Percentiles rank a stretch among this genome's conserved stretches.
These are phyloP conservation scores for Aspergillus caelatus DNA, from an alignment of 2,329 filamentous ascomycete genomes.

Conservation along the genomic window DNA sequence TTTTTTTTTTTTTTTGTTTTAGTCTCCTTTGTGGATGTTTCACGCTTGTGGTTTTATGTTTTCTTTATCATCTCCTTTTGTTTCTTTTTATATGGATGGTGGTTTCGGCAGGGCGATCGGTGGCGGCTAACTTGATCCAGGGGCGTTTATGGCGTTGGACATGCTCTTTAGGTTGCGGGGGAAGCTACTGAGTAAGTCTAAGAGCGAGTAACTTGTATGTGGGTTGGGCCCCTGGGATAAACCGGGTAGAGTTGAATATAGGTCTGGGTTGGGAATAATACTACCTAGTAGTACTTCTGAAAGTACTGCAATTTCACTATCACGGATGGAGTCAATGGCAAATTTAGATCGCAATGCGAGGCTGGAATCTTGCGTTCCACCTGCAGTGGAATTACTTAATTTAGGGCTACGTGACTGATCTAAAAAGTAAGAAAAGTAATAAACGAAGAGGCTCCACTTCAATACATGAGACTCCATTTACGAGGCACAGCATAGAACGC, in stretches of 20 bases:
- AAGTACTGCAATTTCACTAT: background rate
- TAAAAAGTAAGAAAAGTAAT: background rate
- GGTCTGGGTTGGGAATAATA: background rate
- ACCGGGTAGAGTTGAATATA: background rate
- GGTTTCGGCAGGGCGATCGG: background rate
- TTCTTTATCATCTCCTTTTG: background rate
- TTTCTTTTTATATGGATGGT: too few species aligned
- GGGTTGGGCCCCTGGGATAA: too few species aligned
- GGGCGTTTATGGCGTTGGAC: constrained; percentile 42
- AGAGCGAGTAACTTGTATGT: constrained; percentile 28
- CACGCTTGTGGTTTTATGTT: background rate
- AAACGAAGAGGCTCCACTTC: background rate
- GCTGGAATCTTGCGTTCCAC: background rate
- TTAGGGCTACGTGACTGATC: constrained; percentile 5
- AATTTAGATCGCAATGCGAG: background rate
- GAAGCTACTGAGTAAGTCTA: constrained; percentile 30
- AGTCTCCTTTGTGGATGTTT: background rate
- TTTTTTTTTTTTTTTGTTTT: background rate
- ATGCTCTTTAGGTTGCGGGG: constrained; percentile 38
- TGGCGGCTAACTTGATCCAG: constrained; percentile 22
- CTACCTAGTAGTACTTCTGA: background rate
- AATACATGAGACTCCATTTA: background rate
- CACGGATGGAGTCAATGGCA: background rate
- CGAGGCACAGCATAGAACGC: background rate
- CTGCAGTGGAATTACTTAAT: background rate